Base-by-base conservation (phyloP, 176 grass and related monocot species). In the Alopecurus myosuroides region DNA sequence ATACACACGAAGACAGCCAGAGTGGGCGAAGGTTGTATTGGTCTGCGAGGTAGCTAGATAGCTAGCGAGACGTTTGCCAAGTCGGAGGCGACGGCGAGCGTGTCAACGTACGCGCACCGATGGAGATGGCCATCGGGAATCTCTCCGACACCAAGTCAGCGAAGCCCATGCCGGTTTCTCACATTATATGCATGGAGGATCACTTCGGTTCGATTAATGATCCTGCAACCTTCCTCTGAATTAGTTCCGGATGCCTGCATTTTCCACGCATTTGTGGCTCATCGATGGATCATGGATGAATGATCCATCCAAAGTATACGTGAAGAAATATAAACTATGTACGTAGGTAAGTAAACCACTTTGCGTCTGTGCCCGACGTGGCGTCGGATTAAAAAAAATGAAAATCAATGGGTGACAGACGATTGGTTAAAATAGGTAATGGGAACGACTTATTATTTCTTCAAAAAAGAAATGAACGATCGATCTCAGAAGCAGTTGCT, bases 131-230 rank as follows among this genome's bases (percentile, higher is more conserved):
- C 78, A 86, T 40, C 51, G 69, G 83, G 63, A 86, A 82, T 82
- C 42, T 86, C 82, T 86, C 26, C 64, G 63, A 71, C 78, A 71
- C 52, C 33, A 40, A 60, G 78, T 85, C 83, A 70, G 4, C 55
- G 2, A 64, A 64, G 29, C 29, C 62, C 15, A 20, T 4, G 63
- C 31, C 31, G 63, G 10, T 8, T 6, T 66, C 35, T 66, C 63
- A 20, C 61, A 64, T 64, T 51, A 17, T 17, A 40, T 40, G 46
- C n/a, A n/a, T n/a, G n/a, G n/a, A 6, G 39, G 12, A 46, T 14
- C 44, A 15, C 44, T 46, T 46, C 44, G 44, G 8, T 6, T 40
- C 41, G 41, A 42, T 42, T 42, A 42, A 42, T 3, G 45, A 46
- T 46, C 45, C 13, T 15, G 13, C 45, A 48, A 48, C 17, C 14